A percentile compares a stretch with the other conserved stretches of the same genome.
phyloP scores from a whole-genome alignment of 192 early-diverging fungal genomes.

The Rhizophagus prolifer region DNA sequence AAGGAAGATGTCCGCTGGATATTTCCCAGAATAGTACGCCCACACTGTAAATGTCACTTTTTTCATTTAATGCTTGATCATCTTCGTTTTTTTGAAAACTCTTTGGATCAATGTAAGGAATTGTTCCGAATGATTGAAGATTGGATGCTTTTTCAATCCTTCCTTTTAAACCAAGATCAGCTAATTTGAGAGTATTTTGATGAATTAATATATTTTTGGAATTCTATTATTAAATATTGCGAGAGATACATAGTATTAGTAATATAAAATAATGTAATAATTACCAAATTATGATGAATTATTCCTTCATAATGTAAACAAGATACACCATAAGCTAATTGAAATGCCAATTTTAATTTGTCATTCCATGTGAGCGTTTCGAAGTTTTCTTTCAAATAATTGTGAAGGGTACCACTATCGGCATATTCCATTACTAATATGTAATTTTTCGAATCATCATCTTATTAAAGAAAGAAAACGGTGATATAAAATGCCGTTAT shows the following conservation, averaged over 20 bases:
- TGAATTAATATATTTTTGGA: background rate
- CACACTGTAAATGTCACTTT: background rate
- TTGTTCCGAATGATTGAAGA: too few species aligned
- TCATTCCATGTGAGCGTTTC: background rate
- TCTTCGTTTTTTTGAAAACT: background rate
- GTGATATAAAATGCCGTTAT: too few species aligned
- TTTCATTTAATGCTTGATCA: background rate
- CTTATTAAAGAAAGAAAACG: background rate
- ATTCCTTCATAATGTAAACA: background rate
- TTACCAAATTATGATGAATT: background rate
- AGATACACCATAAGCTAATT: background rate
- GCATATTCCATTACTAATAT: background rate
- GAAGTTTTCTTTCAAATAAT: background rate
- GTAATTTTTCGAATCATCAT: background rate
- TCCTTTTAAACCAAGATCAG: too few species aligned
- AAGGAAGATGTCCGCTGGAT: background rate
- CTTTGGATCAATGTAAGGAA: background rate
- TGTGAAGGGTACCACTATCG: background rate
- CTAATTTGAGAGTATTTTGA: too few species aligned
- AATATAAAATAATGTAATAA: background rate
- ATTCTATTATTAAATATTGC: background rate
- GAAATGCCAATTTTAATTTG: background rate
- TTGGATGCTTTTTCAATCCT: too few species aligned
- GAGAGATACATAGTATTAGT: background rate
- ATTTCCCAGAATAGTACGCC: background rate